Percentiles rank a stretch among this genome's conserved stretches.
Evolutionary conservation across 768 basidiomycete genomes (phyloP).

Genomic region (Tylopilus felleus): DNA sequence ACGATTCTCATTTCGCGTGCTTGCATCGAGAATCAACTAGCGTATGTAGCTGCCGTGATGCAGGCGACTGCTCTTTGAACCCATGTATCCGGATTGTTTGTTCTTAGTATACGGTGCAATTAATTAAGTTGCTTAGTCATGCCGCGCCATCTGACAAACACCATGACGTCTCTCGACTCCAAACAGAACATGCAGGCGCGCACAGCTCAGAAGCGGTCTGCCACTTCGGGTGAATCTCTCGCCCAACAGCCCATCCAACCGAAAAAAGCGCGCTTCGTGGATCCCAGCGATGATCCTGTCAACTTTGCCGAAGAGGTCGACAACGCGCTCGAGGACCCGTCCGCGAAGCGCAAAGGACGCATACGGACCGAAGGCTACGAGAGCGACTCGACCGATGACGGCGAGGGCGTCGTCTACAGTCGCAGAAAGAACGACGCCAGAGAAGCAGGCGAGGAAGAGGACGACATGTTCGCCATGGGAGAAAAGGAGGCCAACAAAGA

Average conservation of each 20-base stretch:
- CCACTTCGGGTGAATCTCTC: slow-evolving; percentile 34
- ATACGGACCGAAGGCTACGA: slow-evolving; percentile 89
- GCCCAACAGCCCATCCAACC: slow-evolving; percentile 28
- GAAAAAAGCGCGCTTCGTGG: slow-evolving; percentile 79
- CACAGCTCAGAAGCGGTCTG: slow-evolving; percentile 42
- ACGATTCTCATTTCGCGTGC: slow-evolving; percentile 54
- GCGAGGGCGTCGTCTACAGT: slow-evolving; percentile 88
- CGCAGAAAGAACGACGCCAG: slow-evolving; percentile 55
- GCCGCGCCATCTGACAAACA: slow-evolving; percentile 17
- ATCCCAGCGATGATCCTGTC: slow-evolving; percentile 69
- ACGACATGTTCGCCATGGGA: slow-evolving; percentile 76
- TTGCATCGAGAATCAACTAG: slow-evolving; percentile 55
- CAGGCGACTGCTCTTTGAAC: slow-evolving; percentile 18
- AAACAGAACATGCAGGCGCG: slow-evolving; percentile 34
- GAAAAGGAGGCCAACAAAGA: slow-evolving; percentile 54
- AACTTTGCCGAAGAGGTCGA: slow-evolving; percentile 81
- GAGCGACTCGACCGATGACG: slow-evolving; percentile 92
- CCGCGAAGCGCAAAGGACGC: slow-evolving; percentile 60
- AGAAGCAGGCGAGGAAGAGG: slow-evolving; percentile 61
- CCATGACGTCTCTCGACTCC: neutral
- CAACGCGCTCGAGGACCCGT: slow-evolving; percentile 63
- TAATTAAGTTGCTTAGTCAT: neutral
- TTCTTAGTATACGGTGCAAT: neutral
- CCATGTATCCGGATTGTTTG: neutral
- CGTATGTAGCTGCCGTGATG: slow-evolving; percentile 54